These are phyloP conservation scores for Colletotrichum chlorophyti DNA, from an alignment of 2,329 filamentous ascomycete genomes.

Conservation along the genomic window DNA sequence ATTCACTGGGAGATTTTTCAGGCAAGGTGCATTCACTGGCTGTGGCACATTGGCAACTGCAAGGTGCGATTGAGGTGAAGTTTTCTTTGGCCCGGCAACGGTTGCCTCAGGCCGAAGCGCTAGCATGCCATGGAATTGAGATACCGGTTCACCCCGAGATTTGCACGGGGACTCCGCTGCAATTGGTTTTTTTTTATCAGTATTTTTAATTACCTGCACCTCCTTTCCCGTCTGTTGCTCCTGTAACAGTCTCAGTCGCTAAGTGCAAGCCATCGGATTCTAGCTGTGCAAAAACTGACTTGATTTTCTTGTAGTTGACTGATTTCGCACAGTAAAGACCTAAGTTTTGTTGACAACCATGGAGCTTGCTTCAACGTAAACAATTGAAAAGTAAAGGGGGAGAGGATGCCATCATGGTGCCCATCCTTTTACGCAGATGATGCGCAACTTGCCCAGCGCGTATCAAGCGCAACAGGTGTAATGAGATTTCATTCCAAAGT, in stretches of 20 bases:
- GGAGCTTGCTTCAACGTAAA: too few species aligned
- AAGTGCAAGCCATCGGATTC: too few species aligned
- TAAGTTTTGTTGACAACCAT: too few species aligned
- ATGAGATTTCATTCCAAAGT: slow-evolving; percentile 22
- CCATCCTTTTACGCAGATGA: background rate
- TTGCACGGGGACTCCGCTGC: slow-evolving; percentile 29
- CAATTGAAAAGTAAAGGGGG: too few species aligned
- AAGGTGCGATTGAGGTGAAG: background rate
- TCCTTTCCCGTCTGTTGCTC: too few species aligned
- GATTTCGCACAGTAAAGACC: too few species aligned
- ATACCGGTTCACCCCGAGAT: slow-evolving; percentile 32
- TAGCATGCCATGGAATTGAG: slow-evolving; percentile 29
- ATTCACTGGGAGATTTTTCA: slow-evolving; percentile 19
- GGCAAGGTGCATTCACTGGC: too few species aligned
- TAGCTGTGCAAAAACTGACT: too few species aligned
- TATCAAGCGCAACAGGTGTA: slow-evolving; percentile 13
- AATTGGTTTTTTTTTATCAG: background rate
- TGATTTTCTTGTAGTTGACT: too few species aligned
- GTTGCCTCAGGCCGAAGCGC: slow-evolving; percentile 30
- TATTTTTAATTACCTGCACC: too few species aligned
- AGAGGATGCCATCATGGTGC: slow-evolving; percentile 15
- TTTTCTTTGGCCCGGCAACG: slow-evolving; percentile 18
- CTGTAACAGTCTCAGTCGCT: too few species aligned
- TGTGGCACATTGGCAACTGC: background rate
- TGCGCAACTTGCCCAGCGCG: too few species aligned